A percentile compares a stretch with the other conserved stretches of the same genome.
phyloP scores from a whole-genome alignment of 2,329 filamentous ascomycete genomes.

The Lecanoromycetidae sp. region DNA sequence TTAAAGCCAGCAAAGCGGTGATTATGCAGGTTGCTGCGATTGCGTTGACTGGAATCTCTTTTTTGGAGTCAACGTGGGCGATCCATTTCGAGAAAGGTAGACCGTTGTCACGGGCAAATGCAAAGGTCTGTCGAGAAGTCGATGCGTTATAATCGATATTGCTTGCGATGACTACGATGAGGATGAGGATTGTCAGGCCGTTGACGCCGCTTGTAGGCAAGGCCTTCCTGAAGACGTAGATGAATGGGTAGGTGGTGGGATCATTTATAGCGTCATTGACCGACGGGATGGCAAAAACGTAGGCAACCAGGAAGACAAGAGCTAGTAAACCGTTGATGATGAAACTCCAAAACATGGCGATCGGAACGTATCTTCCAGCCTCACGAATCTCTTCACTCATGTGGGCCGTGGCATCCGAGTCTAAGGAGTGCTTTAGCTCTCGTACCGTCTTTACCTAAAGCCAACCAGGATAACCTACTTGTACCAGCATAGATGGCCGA shows the following conservation, averaged over 20 bases:
- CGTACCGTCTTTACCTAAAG: constrained; percentile 19
- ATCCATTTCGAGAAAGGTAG: constrained; percentile 29
- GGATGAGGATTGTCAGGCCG: constrained; percentile 35
- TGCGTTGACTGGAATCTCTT: constrained; percentile 35
- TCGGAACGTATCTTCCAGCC: constrained; percentile 26
- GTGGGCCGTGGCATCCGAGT: constrained; percentile 32
- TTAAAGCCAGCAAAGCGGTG: constrained; percentile 35
- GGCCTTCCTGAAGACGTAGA: constrained; percentile 22
- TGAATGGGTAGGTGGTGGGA: constrained; percentile 24
- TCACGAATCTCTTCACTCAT: constrained; percentile 35
- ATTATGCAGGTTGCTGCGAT: constrained; percentile 35
- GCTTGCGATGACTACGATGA: constrained; percentile 37
- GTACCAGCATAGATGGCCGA: too few relatives aligned
- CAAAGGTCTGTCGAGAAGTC: constrained; percentile 45
- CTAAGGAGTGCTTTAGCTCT: constrained; percentile 18
- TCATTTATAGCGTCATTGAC: constrained; percentile 21
- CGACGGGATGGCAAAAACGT: constrained; percentile 28
- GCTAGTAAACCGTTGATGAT: constrained; percentile 26
- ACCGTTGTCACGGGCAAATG: constrained; percentile 36
- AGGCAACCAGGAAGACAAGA: constrained; percentile 29
- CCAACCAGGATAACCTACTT: too few relatives aligned
- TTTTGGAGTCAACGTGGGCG: constrained; percentile 24
- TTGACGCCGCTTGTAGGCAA: too few relatives aligned
- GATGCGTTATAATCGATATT: constrained; percentile 44
- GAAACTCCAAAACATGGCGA: constrained; percentile 29